phyloP scores from a whole-genome alignment of 768 basidiomycete genomes.

The Gloeophyllum trabeum region DNA sequence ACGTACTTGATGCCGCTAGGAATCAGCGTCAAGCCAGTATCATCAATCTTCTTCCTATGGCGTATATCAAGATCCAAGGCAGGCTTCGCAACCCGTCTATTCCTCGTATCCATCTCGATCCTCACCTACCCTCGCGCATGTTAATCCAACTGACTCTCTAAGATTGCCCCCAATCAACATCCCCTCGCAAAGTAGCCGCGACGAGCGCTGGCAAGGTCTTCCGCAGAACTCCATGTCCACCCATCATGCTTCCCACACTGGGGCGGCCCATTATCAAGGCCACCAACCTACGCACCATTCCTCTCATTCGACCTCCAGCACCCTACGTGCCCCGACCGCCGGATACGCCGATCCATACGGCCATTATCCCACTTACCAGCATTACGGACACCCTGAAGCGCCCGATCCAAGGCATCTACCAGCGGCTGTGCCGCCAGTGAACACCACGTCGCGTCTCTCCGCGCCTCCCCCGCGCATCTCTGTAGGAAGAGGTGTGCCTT shows the following conservation, averaged over 20 bases:
- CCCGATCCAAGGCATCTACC: no score
- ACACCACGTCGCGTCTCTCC: slow-evolving; percentile 2
- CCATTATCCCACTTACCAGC: slow-evolving; percentile 27
- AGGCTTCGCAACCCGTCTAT: slow-evolving; percentile 20
- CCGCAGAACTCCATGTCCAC: no score
- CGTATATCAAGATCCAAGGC: slow-evolving; percentile 4
- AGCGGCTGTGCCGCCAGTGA: no score
- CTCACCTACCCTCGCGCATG: slow-evolving; percentile 32
- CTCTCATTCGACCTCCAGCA: not conserved
- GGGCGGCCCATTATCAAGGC: not conserved
- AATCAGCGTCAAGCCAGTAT: not conserved
- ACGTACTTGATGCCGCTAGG: no score
- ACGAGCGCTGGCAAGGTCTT: no score
- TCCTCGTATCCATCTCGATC: slow-evolving; percentile 35
- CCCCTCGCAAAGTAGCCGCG: slow-evolving; percentile 10
- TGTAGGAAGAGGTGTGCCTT: slow-evolving; percentile 13
- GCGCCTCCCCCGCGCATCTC: slow-evolving; percentile 16
- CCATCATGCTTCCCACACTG: slow-evolving; percentile 7
- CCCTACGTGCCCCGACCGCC: slow-evolving; percentile 53
- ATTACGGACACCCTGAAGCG: slow-evolving; percentile 12
- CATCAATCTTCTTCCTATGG: slow-evolving; percentile 3
- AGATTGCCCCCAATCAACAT: slow-evolving; percentile 43
- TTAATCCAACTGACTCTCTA: slow-evolving; percentile 37
- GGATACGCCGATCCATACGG: slow-evolving; percentile 48
- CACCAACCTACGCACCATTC: not conserved